Evolutionary conservation across 2,329 filamentous ascomycete species (phyloP), one percentile per base, ranked within the genome.

Genomic region (Thermomyces lanuginosus): DNA sequence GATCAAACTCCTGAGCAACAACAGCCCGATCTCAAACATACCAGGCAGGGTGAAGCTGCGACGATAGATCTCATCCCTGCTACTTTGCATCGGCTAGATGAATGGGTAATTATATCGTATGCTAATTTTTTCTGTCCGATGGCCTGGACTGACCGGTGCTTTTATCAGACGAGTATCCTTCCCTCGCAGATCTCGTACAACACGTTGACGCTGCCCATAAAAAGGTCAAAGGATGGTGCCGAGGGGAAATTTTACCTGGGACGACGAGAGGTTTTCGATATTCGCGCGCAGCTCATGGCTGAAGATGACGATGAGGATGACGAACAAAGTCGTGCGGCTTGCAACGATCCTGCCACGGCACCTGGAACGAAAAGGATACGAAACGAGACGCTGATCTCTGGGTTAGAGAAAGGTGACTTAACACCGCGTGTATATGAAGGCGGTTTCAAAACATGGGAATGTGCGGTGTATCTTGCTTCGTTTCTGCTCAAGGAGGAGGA

Each of bases 361-460:
- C n/a, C n/a, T n/a, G n/a, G n/a, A n/a, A n/a, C n/a, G n/a, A n/a
- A n/a, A n/a, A n/a, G n/a, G n/a, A n/a, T n/a, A n/a, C n/a, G 18
- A 5, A 21, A 33, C 10, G 27, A 60, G 19, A 44, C 48, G 18
- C 44, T 63, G 12, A 50, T 61, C 20, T 44, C 55, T 1, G 60
- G 63, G 6, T 53, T 72, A 3, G 58, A 63, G 27, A 54, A 64
- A 28, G 63, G 64, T 3, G 69, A 74, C 40, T 58, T 75, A 28
- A 60, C 60, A 22, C 63, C 66, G 14, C 64, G 67, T 33, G 53
- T 75, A 40, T 76, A 76, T 43, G 71, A 76, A 51, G 71, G 71
- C 34, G 71, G 71, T 4, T 73, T 74, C 52, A 76, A 76, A 43
- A 75, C 69, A 10, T 76, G 71, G 71, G 71, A 76, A 49, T 74